Evolutionary conservation across 768 basidiomycete genomes (phyloP).

Genomic region (Boletus tylopilopsis): DNA sequence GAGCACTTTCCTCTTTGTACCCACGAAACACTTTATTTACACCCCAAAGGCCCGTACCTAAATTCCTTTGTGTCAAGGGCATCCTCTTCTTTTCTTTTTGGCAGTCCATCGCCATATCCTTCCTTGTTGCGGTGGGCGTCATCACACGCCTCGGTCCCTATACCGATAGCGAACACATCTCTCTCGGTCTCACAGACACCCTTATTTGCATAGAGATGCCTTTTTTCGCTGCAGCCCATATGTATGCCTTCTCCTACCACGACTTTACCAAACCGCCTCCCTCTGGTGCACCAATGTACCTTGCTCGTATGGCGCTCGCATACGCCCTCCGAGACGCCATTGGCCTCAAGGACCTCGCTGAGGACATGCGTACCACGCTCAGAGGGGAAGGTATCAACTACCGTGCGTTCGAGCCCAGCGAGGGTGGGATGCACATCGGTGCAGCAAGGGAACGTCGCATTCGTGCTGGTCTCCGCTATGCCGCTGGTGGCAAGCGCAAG

Average conservation of each 20-base stretch:
- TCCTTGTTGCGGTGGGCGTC: slow-evolving; percentile 77
- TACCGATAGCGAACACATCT: slow-evolving; percentile 84
- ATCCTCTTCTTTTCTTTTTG: slow-evolving; percentile 99
- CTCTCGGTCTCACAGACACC: slow-evolving; percentile 83
- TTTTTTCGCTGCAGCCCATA: slow-evolving; percentile 90
- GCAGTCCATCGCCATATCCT: slow-evolving; percentile 85
- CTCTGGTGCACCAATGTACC: slow-evolving; percentile 44
- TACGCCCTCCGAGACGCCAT: slow-evolving; percentile 89
- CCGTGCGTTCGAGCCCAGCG: slow-evolving; percentile 93
- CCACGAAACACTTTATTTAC: slow-evolving; percentile 1
- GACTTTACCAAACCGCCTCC: slow-evolving; percentile 67
- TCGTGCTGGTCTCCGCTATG: slow-evolving; percentile 87
- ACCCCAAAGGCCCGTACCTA: slow-evolving; percentile 73
- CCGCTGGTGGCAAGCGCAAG: slow-evolving; percentile 84
- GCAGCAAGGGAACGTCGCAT: slow-evolving; percentile 82
- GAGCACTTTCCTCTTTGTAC: slow-evolving; percentile 18
- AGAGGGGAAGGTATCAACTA: slow-evolving; percentile 92
- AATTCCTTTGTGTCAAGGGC: slow-evolving; percentile 98
- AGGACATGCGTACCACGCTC: slow-evolving; percentile 79
- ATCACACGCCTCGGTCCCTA: slow-evolving; percentile 84
- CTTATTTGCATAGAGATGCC: slow-evolving; percentile 98
- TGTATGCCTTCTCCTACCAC: slow-evolving; percentile 88
- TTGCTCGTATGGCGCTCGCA: slow-evolving; percentile 85
- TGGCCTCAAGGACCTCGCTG: slow-evolving; percentile 79
- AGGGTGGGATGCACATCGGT: slow-evolving; percentile 90